phyloP scores from a whole-genome alignment of 257 asterid species.

The Salvia hispanica region DNA sequence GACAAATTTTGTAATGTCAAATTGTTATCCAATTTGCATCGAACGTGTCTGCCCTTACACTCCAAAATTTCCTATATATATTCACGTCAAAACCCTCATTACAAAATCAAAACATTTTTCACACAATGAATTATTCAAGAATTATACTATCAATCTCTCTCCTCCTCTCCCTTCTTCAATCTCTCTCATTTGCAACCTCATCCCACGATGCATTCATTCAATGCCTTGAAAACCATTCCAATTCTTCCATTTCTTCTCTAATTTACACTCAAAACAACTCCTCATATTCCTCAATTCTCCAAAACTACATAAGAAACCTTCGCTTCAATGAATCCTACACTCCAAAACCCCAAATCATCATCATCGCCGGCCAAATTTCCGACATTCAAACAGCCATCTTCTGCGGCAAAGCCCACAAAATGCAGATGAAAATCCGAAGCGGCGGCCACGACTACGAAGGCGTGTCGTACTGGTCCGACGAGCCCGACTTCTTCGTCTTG shows the following conservation, averaged over 20 bases:
- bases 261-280: conserved; percentile 48
- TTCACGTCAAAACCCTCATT: conserved; percentile 11
- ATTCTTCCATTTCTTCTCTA: conserved; percentile 45
- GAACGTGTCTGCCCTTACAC: neutral
- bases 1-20: conserved; percentile 23
- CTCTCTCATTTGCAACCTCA: conserved; percentile 34
- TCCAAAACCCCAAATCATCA: conserved; percentile 53
- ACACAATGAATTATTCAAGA: conserved; percentile 33
- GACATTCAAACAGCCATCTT: conserved; percentile 53
- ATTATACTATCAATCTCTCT: conserved; percentile 24
- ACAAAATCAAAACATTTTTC: conserved; percentile 4
- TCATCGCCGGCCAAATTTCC: conserved; percentile 52
- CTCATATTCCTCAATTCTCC: conserved; percentile 50
- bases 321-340: conserved; percentile 58
- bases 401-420: conserved; percentile 40
- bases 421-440: conserved; percentile 55
- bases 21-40: neutral
- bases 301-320: conserved; percentile 53
- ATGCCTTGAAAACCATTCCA: conserved; percentile 39
- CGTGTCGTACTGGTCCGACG: conserved; percentile 43
- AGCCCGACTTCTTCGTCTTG: conserved; percentile 48
- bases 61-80: conserved; percentile 32
- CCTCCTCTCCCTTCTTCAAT: conserved; percentile 28
- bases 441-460: conserved; percentile 74
- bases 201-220: conserved; percentile 35